A percentile compares a stretch with the other conserved stretches of the same genome.
Conservation (phyloP, 768 basidiomycete species). For the Boletus pseudopeckii region DNA sequence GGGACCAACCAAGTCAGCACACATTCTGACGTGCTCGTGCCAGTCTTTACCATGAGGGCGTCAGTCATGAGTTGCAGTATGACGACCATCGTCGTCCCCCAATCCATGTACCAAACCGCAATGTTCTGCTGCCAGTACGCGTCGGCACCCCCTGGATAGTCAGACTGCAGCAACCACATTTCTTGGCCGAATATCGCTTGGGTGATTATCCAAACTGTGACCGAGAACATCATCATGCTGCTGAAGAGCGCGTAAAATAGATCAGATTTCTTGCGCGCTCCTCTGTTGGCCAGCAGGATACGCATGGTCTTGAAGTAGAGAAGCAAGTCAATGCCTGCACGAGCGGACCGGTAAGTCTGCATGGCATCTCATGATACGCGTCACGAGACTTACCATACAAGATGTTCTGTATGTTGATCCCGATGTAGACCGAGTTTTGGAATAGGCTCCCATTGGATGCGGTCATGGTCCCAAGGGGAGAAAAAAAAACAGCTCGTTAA, state of each 20-base stretch:
- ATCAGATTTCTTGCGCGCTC: slow-evolving; percentile 6
- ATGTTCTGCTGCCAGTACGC: slow-evolving; percentile 29
- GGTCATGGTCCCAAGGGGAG: not conserved
- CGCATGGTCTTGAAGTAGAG: slow-evolving; percentile 26
- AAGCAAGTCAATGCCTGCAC: slow-evolving; percentile 21
- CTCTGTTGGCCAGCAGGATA: slow-evolving; percentile 1
- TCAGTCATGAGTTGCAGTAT: slow-evolving; percentile 36
- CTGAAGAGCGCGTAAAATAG: slow-evolving; percentile 26
- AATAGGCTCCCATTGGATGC: not conserved
- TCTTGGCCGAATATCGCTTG: slow-evolving; percentile 25
- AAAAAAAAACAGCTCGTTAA: not conserved
- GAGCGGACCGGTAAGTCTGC: not conserved
- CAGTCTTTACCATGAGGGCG: slow-evolving; percentile 22
- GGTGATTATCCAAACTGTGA: slow-evolving; percentile 29
- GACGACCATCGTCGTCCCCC: slow-evolving; percentile 25
- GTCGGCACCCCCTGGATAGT: slow-evolving; percentile 35
- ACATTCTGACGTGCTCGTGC: not conserved
- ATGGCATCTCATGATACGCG: not conserved
- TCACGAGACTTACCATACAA: slow-evolving; percentile 21
- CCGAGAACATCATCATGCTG: slow-evolving; percentile 23
- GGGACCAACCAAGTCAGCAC: slow-evolving; percentile 11
- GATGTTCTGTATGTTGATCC: slow-evolving; percentile 16
- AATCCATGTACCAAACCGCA: slow-evolving; percentile 27
- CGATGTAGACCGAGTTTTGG: slow-evolving; percentile 16
- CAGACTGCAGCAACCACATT: slow-evolving; percentile 35